Evolutionary conservation across 768 basidiomycete species (phyloP).

Genomic region (Leucocoprinus birnbaumii): DNA sequence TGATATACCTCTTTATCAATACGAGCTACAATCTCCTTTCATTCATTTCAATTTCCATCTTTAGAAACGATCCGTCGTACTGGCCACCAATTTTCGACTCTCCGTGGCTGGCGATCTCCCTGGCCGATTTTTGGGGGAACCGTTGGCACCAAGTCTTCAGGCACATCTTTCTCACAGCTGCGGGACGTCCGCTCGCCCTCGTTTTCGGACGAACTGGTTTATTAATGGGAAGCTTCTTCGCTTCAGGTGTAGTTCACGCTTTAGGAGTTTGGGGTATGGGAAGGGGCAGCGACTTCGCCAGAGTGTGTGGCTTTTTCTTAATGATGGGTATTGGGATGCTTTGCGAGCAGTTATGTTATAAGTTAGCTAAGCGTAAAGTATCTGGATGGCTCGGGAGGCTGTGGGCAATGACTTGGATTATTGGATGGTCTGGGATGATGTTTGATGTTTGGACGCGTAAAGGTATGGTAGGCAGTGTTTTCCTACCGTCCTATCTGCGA

Average conservation of each 20-base stretch:
- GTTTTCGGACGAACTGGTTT: constrained; percentile 33
- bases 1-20: constrained; percentile 31
- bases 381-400: constrained; percentile 37
- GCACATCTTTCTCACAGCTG: constrained; percentile 36
- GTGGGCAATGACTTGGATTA: constrained; percentile 38
- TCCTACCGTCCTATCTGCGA: neutral
- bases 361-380: constrained; percentile 29
- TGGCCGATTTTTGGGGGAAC: constrained; percentile 43
- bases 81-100: constrained; percentile 50
- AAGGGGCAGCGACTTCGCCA: constrained; percentile 27
- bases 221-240: constrained; percentile 44
- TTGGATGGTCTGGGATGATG: constrained; percentile 30
- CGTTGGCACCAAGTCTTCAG: constrained; percentile 56
- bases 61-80: constrained; percentile 34
- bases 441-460: constrained; percentile 28
- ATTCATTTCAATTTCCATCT: constrained; percentile 32
- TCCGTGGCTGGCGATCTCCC: constrained; percentile 42
- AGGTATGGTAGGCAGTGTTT: neutral
- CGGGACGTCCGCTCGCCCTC: constrained; percentile 26
- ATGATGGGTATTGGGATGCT: constrained; percentile 36
- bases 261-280: constrained; percentile 39
- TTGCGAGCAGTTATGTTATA: constrained; percentile 35
- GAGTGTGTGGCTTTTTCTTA: constrained; percentile 37
- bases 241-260: constrained; percentile 48
- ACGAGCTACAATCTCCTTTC: constrained; percentile 29